Evolutionary conservation across 2,329 filamentous ascomycete species (phyloP).

Genomic region (Trichoderma lentiforme): DNA sequence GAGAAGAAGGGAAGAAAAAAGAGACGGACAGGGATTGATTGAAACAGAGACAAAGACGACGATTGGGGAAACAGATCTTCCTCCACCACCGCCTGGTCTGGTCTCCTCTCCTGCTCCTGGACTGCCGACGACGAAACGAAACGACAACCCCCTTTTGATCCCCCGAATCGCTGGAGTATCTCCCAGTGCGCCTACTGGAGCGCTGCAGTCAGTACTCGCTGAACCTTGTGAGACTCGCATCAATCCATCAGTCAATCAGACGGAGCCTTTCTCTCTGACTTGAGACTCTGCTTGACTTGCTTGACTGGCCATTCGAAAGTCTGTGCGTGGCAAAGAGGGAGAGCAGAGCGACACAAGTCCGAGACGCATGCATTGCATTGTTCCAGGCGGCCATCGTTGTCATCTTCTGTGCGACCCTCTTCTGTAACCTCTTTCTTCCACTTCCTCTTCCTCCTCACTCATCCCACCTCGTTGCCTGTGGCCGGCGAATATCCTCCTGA

Average conservation of each 20-base stretch:
- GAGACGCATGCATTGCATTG: constrained; percentile 8
- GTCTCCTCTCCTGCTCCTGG: not conserved
- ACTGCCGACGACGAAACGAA: not conserved
- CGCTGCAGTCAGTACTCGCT: not conserved
- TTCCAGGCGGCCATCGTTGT: not conserved
- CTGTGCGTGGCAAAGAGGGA: constrained; percentile 4
- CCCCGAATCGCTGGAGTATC: not conserved
- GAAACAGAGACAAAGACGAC: not conserved
- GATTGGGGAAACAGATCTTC: not conserved
- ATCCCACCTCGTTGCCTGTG: not conserved
- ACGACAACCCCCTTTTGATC: not conserved
- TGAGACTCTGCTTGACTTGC: not conserved
- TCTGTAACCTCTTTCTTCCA: not conserved
- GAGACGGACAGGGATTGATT: not conserved
- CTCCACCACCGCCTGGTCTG: not conserved
- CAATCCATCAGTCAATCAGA: not conserved
- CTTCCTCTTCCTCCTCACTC: not conserved
- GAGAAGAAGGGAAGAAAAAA: not conserved
- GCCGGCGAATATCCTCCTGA: not conserved
- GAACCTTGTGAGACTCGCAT: not conserved
- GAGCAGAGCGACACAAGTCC: constrained; percentile 1
- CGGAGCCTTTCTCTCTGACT: not conserved
- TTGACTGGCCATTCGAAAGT: not conserved
- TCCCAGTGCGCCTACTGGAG: not conserved
- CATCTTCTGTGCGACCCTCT: constrained; percentile 3